Conservation (phyloP, 306 rosid species). For the Senna tora region DNA sequence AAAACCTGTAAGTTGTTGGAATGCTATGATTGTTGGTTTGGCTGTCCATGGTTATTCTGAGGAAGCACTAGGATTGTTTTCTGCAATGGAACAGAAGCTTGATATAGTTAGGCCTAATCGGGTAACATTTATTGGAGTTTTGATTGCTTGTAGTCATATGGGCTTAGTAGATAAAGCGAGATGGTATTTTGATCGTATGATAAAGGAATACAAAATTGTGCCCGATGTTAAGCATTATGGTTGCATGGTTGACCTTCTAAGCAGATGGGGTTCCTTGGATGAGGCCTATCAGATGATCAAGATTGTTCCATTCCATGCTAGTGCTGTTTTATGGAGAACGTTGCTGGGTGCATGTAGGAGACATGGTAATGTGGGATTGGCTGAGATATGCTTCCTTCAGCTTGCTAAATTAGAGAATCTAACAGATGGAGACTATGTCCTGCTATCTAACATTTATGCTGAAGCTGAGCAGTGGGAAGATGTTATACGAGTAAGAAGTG, state of each 20-base stretch:
- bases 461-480: slow-evolving; percentile 68
- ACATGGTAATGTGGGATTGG: slow-evolving; percentile 58
- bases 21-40: slow-evolving; percentile 73
- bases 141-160: slow-evolving; percentile 74
- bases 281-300: slow-evolving; percentile 59
- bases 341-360: slow-evolving; percentile 70
- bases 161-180: slow-evolving; percentile 75
- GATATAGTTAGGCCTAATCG: slow-evolving; percentile 56
- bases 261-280: slow-evolving; percentile 64
- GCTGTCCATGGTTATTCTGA: slow-evolving; percentile 68
- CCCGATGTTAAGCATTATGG: slow-evolving; percentile 74
- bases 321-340: slow-evolving; percentile 62
- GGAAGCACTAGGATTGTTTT: slow-evolving; percentile 55
- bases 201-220: slow-evolving; percentile 42
- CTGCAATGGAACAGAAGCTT: slow-evolving; percentile 50
- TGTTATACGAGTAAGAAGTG: slow-evolving; percentile 62
- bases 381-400: slow-evolving; percentile 57
- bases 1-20: slow-evolving; percentile 69
- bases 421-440: slow-evolving; percentile 65
- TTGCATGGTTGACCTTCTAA: slow-evolving; percentile 71
- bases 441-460: slow-evolving; percentile 70
- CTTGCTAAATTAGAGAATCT: slow-evolving; percentile 52
- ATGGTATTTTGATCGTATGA: slow-evolving; percentile 54
- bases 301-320: slow-evolving; percentile 38
- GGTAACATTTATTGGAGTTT: slow-evolving; percentile 60